Conservation (phyloP, 352 stramenopile species). For the Phytophthora pseudosyringae region DNA sequence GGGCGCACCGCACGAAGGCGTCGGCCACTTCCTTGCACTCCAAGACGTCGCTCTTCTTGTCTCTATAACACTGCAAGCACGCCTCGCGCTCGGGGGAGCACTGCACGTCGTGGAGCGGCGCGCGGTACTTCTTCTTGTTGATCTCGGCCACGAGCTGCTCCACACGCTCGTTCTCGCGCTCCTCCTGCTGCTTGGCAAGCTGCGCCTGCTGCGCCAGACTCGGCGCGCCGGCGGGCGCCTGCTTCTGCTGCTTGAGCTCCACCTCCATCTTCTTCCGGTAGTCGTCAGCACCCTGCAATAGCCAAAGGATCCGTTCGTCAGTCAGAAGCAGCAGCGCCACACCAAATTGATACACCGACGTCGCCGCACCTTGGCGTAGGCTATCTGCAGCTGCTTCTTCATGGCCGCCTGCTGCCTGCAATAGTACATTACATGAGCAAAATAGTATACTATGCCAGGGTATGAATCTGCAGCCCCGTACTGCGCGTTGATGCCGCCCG, state of each 20-base stretch:
- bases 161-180: slow-evolving; percentile 68
- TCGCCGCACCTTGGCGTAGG: slow-evolving; percentile 68
- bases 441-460: background rate
- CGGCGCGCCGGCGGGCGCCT: slow-evolving; percentile 3
- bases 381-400: slow-evolving; percentile 81
- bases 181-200: slow-evolving; percentile 74
- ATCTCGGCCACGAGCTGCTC: slow-evolving; percentile 80
- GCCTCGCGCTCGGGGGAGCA: slow-evolving; percentile 78
- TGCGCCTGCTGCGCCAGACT: slow-evolving; percentile 60
- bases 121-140: slow-evolving; percentile 86
- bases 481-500: slow-evolving; percentile 44
- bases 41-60: slow-evolving; percentile 80
- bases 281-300: slow-evolving; percentile 64
- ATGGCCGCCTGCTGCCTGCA: slow-evolving; percentile 61
- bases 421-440: slow-evolving; percentile 9
- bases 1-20: slow-evolving; percentile 81
- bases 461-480: slow-evolving; percentile 30
- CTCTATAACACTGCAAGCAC: slow-evolving; percentile 89
- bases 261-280: slow-evolving; percentile 67
- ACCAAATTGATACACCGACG: background rate
- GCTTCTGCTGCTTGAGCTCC: slow-evolving; percentile 50
- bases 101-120: slow-evolving; percentile 82
- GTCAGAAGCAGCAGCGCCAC: background rate
- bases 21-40: slow-evolving; percentile 89
- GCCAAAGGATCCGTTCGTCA: slow-evolving; percentile 7